Evolutionary conservation across 1,139 yeast genomes (phyloP), one percentile per base, ranked within the genome.

Genomic region (Zygoascus sp.): DNA sequence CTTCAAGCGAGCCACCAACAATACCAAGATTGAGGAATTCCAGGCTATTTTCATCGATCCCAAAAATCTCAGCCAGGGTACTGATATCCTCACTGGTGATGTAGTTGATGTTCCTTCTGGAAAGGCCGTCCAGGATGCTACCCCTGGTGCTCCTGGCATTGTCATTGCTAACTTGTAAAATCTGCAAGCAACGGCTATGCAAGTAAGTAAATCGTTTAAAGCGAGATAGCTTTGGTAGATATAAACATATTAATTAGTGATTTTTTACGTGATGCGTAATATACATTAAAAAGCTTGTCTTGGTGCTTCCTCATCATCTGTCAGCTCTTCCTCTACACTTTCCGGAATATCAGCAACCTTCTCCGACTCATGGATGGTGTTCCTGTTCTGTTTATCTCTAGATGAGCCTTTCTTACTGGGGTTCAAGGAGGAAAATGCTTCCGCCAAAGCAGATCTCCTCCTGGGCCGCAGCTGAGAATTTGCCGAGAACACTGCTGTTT

Each of bases 121-220:
- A 49, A 89, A 86, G 75, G 77, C 81, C 49, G 74, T 86, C 51
- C 95, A 86, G 53, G 76, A 77, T 54, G 94, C 98, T 32, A 81
- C 86, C 51, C 98, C 98, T 45, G 98, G 98, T 52, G 77, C 79
- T 59, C 98, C 98, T 38, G 96, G 96, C 61, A 80, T 92, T 59
- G 67, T 80, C 57, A 76, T 92, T 58, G 77, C 71, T 58, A 90
- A 90, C 53, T 46, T 69, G 27, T 62, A 62, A 48, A 21, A 20
- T 32, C 35, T 30, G 15, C n/a, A 32, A 25, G 19, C 16, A n/a
- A 25, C 20, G 11, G 17, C 17, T 15, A 11, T 30, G 11, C 32
- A 36, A 20, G 8, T 17, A 16, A n/a, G n/a, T 10, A 4, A 30
- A 30, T 30, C 11, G 34, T 30, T n/a, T 2, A 9, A 15, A 30